Evolutionary conservation across 2,329 filamentous ascomycete genomes (phyloP).

Genomic region (Metarhizium rileyi): DNA sequence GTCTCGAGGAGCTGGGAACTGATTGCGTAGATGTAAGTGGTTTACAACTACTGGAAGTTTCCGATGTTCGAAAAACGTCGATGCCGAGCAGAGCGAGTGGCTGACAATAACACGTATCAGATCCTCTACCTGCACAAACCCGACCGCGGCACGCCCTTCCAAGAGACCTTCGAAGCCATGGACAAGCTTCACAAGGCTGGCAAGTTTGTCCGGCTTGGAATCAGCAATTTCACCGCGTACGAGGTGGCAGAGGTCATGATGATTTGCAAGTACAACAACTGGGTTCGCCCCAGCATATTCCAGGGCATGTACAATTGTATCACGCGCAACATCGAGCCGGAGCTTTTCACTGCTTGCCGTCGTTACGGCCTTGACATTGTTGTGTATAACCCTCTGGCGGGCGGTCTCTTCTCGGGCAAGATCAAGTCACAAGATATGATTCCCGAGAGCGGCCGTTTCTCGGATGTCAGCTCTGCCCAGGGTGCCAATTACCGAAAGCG

Average conservation of each 20-base stretch:
- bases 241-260: constrained; percentile 81
- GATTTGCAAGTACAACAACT: constrained; percentile 67
- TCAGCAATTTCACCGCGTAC: constrained; percentile 79
- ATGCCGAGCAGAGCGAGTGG: not conserved
- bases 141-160: constrained; percentile 61
- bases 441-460: constrained; percentile 62
- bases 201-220: constrained; percentile 70
- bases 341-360: constrained; percentile 63
- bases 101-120: constrained; percentile 12
- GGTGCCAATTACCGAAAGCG: constrained; percentile 53
- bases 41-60: not conserved
- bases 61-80: not conserved
- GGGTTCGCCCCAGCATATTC: constrained; percentile 76
- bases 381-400: constrained; percentile 73
- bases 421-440: constrained; percentile 55
- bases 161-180: constrained; percentile 67
- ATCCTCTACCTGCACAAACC: constrained; percentile 29
- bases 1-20: constrained; percentile 61
- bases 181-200: constrained; percentile 77
- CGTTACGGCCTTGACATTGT: constrained; percentile 72
- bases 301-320: constrained; percentile 85
- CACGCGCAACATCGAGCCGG: constrained; percentile 63
- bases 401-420: constrained; percentile 72
- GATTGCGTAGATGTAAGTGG: constrained; percentile 57
- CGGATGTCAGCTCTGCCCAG: constrained; percentile 38